These are phyloP conservation scores for Amoebophrya sp. DNA, from an alignment of 169 alveolate genomes.

Conservation along the genomic window DNA sequence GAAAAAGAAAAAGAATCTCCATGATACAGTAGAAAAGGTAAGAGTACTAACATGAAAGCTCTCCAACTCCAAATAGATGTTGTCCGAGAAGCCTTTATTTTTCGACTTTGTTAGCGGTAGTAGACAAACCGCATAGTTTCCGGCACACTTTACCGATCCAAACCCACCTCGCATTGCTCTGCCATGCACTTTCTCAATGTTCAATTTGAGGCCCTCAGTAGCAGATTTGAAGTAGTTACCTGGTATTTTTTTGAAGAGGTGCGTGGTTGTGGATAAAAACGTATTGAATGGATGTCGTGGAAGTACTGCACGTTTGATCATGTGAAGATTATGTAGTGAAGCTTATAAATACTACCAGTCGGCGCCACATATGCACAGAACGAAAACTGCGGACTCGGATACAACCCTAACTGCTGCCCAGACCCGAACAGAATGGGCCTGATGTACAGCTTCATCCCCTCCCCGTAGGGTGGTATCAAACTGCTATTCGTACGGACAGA, in stretches of 20 bases:
- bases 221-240: conserved; percentile 9
- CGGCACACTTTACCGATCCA: not conserved
- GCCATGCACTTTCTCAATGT: not conserved
- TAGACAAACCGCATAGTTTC: not conserved
- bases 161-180: not conserved
- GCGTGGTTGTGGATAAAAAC: no score
- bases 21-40: no score
- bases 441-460: conserved; percentile 2
- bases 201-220: not conserved
- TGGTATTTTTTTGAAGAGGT: no score
- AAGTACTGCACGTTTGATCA: no score
- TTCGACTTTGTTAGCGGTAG: not conserved
- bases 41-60: not conserved
- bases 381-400: not conserved
- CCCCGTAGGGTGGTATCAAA: not conserved
- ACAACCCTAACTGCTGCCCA: not conserved
- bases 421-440: not conserved
- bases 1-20: no score
- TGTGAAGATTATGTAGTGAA: no score
- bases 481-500: not conserved
- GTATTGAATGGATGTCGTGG: no score
- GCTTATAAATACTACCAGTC: no score
- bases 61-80: not conserved
- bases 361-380: not conserved
- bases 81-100: not conserved